Evolutionary conservation across 352 stramenopile genomes (phyloP), one percentile per base, ranked within the genome.

Genomic region (Globisporangium irregulare): DNA sequence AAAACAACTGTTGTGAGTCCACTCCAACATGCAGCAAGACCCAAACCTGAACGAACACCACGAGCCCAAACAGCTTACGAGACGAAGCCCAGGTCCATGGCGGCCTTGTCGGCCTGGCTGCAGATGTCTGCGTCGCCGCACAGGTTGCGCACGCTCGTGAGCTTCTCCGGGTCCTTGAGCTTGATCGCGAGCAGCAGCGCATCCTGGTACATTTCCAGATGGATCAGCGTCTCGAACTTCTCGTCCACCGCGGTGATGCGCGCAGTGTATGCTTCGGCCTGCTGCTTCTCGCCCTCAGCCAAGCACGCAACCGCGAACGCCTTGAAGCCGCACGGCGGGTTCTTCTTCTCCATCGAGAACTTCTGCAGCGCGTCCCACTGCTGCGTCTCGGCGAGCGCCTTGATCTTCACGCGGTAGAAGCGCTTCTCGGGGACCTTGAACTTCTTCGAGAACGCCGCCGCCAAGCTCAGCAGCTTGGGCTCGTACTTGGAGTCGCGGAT

Each of bases 361-460:
- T 94, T 94, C 61, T 93, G 87, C 56, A 98, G 78, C 29, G 82
- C 79, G 68, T 94, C 88, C 89, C 91, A 98, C 55, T 98, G 87
- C 15, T 81, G 77, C 15, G 82, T 95, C 64, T 95, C 83, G 4
- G 87, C 87, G 5, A 97, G 74, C 38, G 89, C 90, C 61, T 92
- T 89, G 66, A 97, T 97, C 73, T 97, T 97, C 48, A 97, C 86
- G 66, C 91, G 86, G 71, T 94, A 98, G 56, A 96, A 91, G 8
- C 87, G 86, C 76, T 98, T 97, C 64, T 97, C 91, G 1, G 91
- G 86, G 7, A 98, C 86, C 46, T 96, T 95, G 71, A 97, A 96
- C 68, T 92, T 94, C 67, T 96, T 96, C 41, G 86, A 80, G 64
- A 94, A 88, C 4, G 81, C 64, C 0, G 82, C 81, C 8, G 84